These are phyloP conservation scores for Euclidium syriacum DNA, from an alignment of 345 rosid genomes.

Conservation along the genomic window DNA sequence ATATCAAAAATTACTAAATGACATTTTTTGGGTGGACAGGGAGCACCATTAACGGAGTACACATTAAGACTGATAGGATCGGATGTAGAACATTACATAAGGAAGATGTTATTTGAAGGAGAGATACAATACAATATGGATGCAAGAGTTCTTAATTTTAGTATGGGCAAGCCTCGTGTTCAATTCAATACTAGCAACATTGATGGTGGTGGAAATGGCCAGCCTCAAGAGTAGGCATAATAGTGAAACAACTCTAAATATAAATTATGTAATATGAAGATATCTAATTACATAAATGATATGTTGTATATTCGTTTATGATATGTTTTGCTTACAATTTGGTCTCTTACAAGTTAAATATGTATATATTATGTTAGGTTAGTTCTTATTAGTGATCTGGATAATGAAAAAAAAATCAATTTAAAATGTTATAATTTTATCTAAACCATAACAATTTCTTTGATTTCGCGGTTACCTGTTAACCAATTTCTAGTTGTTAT, in stretches of 20 bases:
- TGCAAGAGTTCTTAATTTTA: constrained; percentile 74
- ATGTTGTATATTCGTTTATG: neutral
- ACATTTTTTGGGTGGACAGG: constrained; percentile 43
- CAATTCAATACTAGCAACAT: constrained; percentile 42
- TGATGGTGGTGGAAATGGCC: constrained; percentile 33
- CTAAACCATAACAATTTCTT: too few species aligned
- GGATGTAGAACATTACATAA: constrained; percentile 83
- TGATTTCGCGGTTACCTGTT: too few species aligned
- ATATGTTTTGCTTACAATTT: neutral
- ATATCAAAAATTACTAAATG: too few species aligned
- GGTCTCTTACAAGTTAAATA: too few species aligned
- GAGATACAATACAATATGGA: constrained; percentile 88
- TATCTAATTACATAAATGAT: neutral
- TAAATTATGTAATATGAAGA: neutral
- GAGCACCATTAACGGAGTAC: constrained; percentile 89
- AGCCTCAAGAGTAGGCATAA: constrained; percentile 13
- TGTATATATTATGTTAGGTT: neutral
- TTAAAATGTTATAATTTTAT: too few species aligned
- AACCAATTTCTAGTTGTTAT: too few species aligned
- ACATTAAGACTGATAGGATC: constrained; percentile 86
- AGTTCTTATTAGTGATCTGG: neutral
- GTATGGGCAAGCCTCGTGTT: constrained; percentile 83
- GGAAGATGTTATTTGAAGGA: constrained; percentile 79
- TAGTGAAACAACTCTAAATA: constrained; percentile 1
- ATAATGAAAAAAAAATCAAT: too few species aligned